Evolutionary conservation across 768 basidiomycete species (phyloP), one percentile per base, ranked within the genome.

Genomic region (Boletus subcaerulescens): DNA sequence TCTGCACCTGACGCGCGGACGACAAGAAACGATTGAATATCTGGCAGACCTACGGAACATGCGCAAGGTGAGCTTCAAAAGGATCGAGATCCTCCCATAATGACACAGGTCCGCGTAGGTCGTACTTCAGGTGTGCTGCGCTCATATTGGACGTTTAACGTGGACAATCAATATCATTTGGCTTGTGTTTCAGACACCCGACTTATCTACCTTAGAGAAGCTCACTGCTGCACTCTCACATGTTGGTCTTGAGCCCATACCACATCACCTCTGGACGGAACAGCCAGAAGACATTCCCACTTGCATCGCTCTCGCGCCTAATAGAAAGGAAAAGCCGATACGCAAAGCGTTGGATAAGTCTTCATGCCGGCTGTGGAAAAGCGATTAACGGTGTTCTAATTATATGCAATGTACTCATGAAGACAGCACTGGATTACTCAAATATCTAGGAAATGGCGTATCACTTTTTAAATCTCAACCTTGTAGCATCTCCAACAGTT

Each of bases 281-380:
- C 76, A 76, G 49, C 77, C 77, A 1, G 77, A 78, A 65, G 67
- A 74, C 51, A 52, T 67, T 3, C 71, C 77, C 5, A 74, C 77
- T 5, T 78, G 75, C 58, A 56, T 78, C 39, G 77, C 77, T n/a
- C 60, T 78, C 5, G 73, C 73, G 17, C 77, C 77, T 0, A 78
- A 77, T 50, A 61, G 69, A 51, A 67, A 68, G 48, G 74, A 75
- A 12, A 65, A 65, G 39, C 55, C 60, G 39, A 67, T 78, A 52
- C 75, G 73, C 62, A 74, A 71, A 54, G 75, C 75, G 3, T 61
- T 78, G 44, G 73, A 77, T 54, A 78, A 76, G 56, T 59, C 70
- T 0, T 68, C 70, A 3, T 75, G 73, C 49, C 64, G 75, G 17
- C 60, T 77, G 31, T 78, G 76, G 77, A 48, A 50, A 52, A 59